Evolutionary conservation across 2,329 filamentous ascomycete species (phyloP), one percentile per base, ranked within the genome.

Genomic region (Lecanicillium sp.): DNA sequence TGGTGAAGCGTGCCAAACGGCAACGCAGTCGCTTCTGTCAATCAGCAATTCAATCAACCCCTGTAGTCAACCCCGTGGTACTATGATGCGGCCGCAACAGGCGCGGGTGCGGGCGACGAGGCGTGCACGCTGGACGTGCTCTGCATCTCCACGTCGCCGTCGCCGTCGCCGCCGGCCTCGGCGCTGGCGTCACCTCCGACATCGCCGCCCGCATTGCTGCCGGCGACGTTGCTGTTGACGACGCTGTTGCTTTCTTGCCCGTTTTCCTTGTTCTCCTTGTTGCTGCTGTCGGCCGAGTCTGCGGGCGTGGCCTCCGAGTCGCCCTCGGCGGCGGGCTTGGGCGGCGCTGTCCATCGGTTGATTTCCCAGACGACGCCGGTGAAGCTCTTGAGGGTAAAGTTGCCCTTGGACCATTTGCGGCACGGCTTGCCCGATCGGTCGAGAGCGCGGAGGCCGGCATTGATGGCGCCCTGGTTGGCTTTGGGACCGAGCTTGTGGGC

Each of bases 391-490:
- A 97, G 73, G 41, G 75, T 77, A 63, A 97, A 88, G 48, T 83
- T 79, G 54, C 89, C 89, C 66, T 84, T 87, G 63, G 82, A 76
- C 93, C 93, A 98, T 65, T 84, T 90, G 55, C 91, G 87, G 67
- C 90, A 96, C 9, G 93, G 90, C 61, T 91, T 87, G 56, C 91
- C 91, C 7, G 86, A 86, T 52, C 91, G 84, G 67, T 98, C 93
- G 55, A 98, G 86, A 11, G 93, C 91, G 48, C 93, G 88, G 42
- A 98, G 83, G 44, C 89, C 88, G 47, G 93, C 93, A 63, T 98
- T 98, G 75, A 98, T 98, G 51, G 91, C 91, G 54, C 93, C 93
- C 60, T 91, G 87, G 65, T 96, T 97, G 44, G 91, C 91, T 68
- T 96, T 97, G 56, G 93, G 93, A 3, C 91, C 91, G 21, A 97